Base-by-base conservation (phyloP, 345 rosid genomes). In the Balakata baccata region DNA sequence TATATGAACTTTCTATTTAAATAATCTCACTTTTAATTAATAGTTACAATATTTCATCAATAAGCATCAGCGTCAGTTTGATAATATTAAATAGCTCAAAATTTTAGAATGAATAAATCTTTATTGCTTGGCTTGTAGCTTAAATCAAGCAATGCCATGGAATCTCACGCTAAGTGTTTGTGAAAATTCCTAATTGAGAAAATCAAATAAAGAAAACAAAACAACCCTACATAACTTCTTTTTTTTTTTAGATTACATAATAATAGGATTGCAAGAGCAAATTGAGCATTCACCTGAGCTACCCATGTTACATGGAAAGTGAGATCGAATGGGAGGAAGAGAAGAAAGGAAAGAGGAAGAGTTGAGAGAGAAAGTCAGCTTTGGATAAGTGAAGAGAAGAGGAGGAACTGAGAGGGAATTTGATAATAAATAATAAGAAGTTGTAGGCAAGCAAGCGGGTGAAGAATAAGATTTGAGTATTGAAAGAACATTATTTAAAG, bases 221-320 rank as follows among this genome's bases (percentile, higher is more conserved):
- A 47, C 11, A 5, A 22, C 17, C 8, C 22, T n/a, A 22, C n/a
- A n/a, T n/a, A n/a, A n/a, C n/a, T n/a, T n/a, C n/a, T n/a, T n/a
- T n/a, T n/a, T n/a, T n/a, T n/a, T n/a, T n/a, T n/a, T n/a, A 41
- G 53, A 16, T 34, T 11, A 58, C n/a, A n/a, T n/a, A 10, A 17
- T 37, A 63, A 16, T 25, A 29, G 3, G 4, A 16, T 5, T 67
- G 6, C 11, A 25, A 49, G 20, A 67, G 13, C 20, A 29, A 16
- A 43, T 5, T 9, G 12, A 50, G n/a, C 34, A 37, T 38, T 64
- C 65, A 83, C 86, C 86, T 65, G 84, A 75, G 57, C 66, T 73
- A 20, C n/a, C 45, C 58, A 66, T 62, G 62, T 57, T 69, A 74
- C 86, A 75, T 0, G 72, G 54, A 4, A 80, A 66, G 7, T 69